phyloP scores from a whole-genome alignment of 176 grass and related monocot species.

The Coix lacrymajobi region DNA sequence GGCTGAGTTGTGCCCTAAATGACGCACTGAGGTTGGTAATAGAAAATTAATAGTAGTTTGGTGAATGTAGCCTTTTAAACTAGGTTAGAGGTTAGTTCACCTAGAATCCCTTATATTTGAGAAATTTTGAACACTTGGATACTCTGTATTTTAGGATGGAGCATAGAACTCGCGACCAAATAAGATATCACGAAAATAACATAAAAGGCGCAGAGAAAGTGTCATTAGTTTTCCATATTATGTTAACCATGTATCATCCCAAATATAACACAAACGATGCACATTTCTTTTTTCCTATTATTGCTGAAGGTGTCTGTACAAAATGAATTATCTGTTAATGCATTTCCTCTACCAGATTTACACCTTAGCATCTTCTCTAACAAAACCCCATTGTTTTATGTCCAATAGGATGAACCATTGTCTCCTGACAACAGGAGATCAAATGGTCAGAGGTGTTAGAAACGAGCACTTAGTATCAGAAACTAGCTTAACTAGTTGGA shows the following conservation, averaged over 20 bases:
- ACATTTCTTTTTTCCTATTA: not conserved
- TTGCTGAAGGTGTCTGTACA: conserved; percentile 18
- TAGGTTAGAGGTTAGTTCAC: too few species aligned
- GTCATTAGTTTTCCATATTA: not conserved
- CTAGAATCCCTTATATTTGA: too few species aligned
- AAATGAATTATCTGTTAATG: conserved; percentile 17
- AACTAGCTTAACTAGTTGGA: not conserved
- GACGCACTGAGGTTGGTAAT: too few species aligned
- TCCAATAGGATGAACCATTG: conserved; percentile 4
- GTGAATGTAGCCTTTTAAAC: too few species aligned
- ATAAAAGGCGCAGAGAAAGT: not conserved
- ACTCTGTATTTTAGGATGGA: too few species aligned
- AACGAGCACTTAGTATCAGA: not conserved
- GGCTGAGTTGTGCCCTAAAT: too few species aligned
- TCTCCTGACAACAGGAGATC: not conserved
- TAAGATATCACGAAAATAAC: not conserved
- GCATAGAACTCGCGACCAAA: too few species aligned
- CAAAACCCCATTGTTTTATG: not conserved
- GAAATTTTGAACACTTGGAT: too few species aligned
- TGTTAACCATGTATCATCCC: not conserved
- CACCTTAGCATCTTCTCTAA: conserved; percentile 6
- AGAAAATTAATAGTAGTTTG: too few species aligned
- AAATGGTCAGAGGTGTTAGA: conserved; percentile 27
- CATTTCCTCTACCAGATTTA: conserved; percentile 14
- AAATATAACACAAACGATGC: not conserved